phyloP scores from a whole-genome alignment of 2,329 filamentous ascomycete genomes.

The Aspergillus ustus region DNA sequence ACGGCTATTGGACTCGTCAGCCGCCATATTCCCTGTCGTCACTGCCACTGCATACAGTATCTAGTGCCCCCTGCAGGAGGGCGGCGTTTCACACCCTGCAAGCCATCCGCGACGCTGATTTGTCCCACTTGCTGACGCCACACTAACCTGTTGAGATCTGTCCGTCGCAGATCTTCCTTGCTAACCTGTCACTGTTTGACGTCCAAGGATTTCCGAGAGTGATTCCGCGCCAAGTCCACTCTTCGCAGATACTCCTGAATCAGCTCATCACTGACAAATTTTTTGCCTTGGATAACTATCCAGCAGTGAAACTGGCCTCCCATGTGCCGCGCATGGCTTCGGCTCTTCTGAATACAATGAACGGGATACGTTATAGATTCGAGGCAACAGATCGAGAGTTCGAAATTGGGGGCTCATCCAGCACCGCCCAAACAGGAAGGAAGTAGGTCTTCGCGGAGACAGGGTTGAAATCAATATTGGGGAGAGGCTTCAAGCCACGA shows the following conservation, averaged over 20 bases:
- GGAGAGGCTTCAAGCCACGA: neutral
- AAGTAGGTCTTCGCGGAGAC: neutral
- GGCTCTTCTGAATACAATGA: neutral
- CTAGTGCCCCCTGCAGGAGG: neutral
- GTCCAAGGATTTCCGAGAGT: no score
- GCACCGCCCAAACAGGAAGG: neutral
- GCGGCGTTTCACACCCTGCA: conserved; percentile 5
- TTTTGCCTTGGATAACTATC: neutral
- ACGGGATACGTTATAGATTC: neutral
- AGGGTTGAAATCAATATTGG: neutral
- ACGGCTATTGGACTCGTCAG: neutral
- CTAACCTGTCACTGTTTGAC: no score
- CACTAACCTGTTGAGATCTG: conserved; percentile 5
- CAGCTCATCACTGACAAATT: neutral
- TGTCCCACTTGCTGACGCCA: neutral
- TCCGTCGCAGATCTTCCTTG: conserved; percentile 1
- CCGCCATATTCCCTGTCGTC: neutral
- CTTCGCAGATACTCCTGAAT: neutral
- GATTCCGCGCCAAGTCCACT: no score
- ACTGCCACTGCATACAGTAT: neutral
- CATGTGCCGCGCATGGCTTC: neutral
- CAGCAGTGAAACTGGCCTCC: no score
- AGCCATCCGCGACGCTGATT: neutral
- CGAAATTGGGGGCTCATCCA: neutral
- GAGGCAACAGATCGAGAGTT: neutral